Percentiles rank a stretch among this genome's conserved stretches.
Conservation (phyloP, 352 stramenopile genomes). For the Globisporangium cederbergense region DNA sequence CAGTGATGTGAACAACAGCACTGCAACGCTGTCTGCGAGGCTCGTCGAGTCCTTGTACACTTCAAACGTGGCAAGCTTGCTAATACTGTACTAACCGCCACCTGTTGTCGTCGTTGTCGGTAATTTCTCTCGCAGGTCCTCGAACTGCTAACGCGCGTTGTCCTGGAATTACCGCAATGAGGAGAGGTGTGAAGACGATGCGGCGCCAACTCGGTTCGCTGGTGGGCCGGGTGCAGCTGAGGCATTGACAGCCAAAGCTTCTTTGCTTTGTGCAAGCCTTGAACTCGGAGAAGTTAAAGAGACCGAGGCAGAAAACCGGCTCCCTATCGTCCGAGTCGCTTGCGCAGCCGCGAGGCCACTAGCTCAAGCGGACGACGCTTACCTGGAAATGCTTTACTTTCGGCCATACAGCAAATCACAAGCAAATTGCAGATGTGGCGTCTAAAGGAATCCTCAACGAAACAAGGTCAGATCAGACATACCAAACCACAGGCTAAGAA, state of each 20-base stretch:
- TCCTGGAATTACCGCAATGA: neutral
- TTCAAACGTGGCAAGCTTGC: neutral
- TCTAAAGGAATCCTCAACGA: too few relatives aligned
- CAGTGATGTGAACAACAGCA: neutral
- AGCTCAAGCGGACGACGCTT: too few relatives aligned
- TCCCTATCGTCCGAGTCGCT: neutral
- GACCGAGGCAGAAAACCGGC: neutral
- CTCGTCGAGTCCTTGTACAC: neutral
- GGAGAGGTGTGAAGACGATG: neutral
- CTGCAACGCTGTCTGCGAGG: neutral
- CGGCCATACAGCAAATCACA: too few relatives aligned
- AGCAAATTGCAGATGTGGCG: too few relatives aligned
- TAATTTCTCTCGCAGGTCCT: neutral
- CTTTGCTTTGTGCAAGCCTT: neutral
- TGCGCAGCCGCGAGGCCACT: neutral
- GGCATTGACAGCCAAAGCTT: neutral
- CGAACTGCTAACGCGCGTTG: neutral
- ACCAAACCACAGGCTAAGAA: too few relatives aligned
- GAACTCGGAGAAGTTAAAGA: neutral
- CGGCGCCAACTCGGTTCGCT: neutral
- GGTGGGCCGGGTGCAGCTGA: neutral
- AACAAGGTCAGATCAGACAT: too few relatives aligned
- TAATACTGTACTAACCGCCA: slow-evolving; percentile 1
- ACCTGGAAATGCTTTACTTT: too few relatives aligned
- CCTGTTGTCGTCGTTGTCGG: neutral